phyloP scores from a whole-genome alignment of 306 rosid genomes.

The Citrullus mucosospermus region DNA sequence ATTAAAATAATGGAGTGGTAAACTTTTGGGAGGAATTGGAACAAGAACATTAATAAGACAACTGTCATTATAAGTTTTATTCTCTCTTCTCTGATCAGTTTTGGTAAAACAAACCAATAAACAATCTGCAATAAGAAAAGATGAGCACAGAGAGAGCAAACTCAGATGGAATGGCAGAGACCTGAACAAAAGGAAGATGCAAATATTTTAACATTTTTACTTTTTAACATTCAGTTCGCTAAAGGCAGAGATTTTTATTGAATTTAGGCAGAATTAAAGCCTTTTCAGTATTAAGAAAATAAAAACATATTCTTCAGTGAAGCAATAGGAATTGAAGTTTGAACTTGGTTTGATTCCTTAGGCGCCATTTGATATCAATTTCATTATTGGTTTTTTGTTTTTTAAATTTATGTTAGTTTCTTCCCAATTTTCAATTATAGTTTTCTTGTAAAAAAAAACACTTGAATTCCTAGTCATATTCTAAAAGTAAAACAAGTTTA shows the following conservation, averaged over 20 bases:
- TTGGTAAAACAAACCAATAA: conserved; percentile 82
- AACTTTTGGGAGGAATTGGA: conserved; percentile 93
- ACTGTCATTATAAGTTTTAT: conserved; percentile 87
- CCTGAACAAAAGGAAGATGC: background rate
- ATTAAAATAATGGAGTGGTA: conserved; percentile 84
- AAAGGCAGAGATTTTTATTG: background rate
- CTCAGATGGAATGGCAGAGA: background rate
- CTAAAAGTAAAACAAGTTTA: no score
- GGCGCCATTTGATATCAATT: no score
- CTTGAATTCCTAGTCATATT: no score
- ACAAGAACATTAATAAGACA: conserved; percentile 62
- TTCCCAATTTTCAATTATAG: no score
- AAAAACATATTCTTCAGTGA: background rate
- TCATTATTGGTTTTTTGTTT: no score
- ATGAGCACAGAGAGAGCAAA: background rate
- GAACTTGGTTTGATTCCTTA: background rate
- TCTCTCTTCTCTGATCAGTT: conserved; percentile 73
- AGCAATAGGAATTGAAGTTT: background rate
- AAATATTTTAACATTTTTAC: background rate
- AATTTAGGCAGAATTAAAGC: background rate
- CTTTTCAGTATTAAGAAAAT: no score
- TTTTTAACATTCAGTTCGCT: background rate
- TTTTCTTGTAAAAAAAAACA: no score
- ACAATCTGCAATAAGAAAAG: conserved; percentile 49
- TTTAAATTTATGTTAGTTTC: no score